Evolutionary conservation across 768 basidiomycete species (phyloP).

Genomic region (Calocybe cyanea): DNA sequence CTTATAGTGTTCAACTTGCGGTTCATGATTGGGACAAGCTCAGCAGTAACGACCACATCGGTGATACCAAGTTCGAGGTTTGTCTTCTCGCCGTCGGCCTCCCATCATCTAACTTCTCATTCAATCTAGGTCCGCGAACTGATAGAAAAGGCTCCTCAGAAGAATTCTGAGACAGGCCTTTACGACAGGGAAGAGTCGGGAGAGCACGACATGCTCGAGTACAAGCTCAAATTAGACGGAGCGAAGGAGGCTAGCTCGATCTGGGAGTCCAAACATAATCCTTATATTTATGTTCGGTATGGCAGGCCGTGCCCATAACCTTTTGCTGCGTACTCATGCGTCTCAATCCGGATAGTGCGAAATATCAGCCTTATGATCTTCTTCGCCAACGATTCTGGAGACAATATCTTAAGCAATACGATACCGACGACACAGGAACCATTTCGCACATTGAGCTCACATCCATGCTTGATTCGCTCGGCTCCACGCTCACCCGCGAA

Average conservation of each 20-base stretch:
- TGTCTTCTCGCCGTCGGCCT: neutral
- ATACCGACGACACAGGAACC: conserved; percentile 72
- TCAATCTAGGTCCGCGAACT: conserved; percentile 42
- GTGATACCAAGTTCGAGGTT: conserved; percentile 71
- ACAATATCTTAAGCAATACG: conserved; percentile 86
- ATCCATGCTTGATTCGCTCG: conserved; percentile 95
- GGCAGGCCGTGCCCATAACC: too few species aligned
- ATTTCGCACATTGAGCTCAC: conserved; percentile 85
- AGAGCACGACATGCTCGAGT: conserved; percentile 71
- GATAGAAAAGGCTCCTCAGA: conserved; percentile 61
- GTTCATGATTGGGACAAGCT: conserved; percentile 98
- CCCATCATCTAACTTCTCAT: neutral
- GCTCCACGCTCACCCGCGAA: conserved; percentile 78
- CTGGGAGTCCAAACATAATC: conserved; percentile 74
- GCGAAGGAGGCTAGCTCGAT: conserved; percentile 43
- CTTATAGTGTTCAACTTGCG: conserved; percentile 73
- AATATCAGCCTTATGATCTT: conserved; percentile 92
- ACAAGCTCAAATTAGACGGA: conserved; percentile 60
- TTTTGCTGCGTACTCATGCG: too few species aligned
- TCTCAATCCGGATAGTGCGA: conserved; percentile 74
- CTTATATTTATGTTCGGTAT: conserved; percentile 27
- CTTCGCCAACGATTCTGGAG: conserved; percentile 90
- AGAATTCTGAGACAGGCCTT: conserved; percentile 53
- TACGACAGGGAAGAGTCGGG: conserved; percentile 47
- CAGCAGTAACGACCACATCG: conserved; percentile 83